Percentiles rank a stretch among this genome's conserved stretches.
Evolutionary conservation across 805 yeast species (phyloP).

Genomic region (Jamesozyma spencerorum): DNA sequence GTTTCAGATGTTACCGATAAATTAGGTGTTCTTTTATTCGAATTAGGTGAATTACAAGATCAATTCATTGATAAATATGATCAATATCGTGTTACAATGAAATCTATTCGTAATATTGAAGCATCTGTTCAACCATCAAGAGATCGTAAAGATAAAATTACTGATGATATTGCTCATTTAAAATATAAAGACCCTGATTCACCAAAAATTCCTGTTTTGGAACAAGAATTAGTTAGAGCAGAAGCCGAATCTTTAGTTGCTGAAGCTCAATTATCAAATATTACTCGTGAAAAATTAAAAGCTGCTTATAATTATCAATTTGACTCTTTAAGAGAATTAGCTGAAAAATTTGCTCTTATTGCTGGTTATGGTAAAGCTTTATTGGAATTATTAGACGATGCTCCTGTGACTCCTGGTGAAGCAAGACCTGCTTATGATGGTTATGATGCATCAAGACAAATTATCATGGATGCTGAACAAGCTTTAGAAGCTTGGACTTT

Average conservation of each 20-base stretch:
- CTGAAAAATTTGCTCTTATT: constrained; percentile 92
- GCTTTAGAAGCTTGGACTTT: constrained; percentile 95
- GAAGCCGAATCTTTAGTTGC: constrained; percentile 99
- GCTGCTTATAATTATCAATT: constrained; percentile 95
- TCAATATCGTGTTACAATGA: constrained; percentile 92
- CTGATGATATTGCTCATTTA: constrained; percentile 94
- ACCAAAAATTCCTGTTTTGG: constrained; percentile 88
- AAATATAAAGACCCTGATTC: constrained; percentile 98
- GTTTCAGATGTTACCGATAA: constrained; percentile 95
- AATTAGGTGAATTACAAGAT: constrained; percentile 96
- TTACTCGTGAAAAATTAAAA: constrained; percentile 95
- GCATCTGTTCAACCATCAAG: constrained; percentile 96
- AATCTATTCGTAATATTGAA: constrained; percentile 92
- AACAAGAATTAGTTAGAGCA: constrained; percentile 97
- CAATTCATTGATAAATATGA: constrained; percentile 97
- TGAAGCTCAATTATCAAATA: constrained; percentile 96
- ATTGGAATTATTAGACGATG: constrained; percentile 88
- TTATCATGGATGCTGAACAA: constrained; percentile 91
- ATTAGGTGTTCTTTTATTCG: constrained; percentile 89
- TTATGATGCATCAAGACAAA: constrained; percentile 95
- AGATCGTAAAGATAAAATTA: constrained; percentile 94
- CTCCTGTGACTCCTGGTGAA: constrained; percentile 98
- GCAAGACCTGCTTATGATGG: constrained; percentile 98
- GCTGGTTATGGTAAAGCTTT: constrained; percentile 98
- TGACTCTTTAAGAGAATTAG: constrained; percentile 87